Evolutionary conservation across 192 early-diverging fungal species (phyloP).

Genomic region (Backusella luteola): DNA sequence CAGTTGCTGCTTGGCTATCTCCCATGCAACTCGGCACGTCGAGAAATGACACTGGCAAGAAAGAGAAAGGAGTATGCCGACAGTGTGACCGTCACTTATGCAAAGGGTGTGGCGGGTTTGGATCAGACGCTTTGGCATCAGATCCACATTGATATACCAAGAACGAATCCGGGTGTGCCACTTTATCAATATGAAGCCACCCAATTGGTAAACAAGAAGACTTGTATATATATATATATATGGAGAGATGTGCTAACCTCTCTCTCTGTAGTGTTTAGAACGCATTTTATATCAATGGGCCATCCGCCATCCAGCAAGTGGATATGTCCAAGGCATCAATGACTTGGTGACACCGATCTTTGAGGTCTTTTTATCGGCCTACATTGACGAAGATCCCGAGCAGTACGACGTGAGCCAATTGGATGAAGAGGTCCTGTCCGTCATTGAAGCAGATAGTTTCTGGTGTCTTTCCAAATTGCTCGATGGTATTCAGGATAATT

Average conservation of each 20-base stretch:
- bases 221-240: background rate
- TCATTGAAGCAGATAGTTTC: conserved; percentile 93
- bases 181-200: conserved; percentile 81
- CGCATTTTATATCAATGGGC: conserved; percentile 97
- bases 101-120: conserved; percentile 70
- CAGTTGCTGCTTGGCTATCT: conserved; percentile 93
- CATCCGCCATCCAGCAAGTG: conserved; percentile 95
- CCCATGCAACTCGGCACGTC: conserved; percentile 83
- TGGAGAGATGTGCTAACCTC: no score
- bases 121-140: conserved; percentile 93
- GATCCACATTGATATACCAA: conserved; percentile 94
- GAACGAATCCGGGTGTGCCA: conserved; percentile 84
- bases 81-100: conserved; percentile 78
- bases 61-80: conserved; percentile 96
- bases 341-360: conserved; percentile 97
- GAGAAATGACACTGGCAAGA: conserved; percentile 76
- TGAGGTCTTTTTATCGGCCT: conserved; percentile 81
- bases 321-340: conserved; percentile 99
- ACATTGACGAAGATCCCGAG: conserved; percentile 61
- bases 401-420: conserved; percentile 49
- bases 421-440: conserved; percentile 53
- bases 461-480: conserved; percentile 96
- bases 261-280: conserved; percentile 61
- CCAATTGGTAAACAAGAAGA: conserved; percentile 59
- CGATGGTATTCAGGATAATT: conserved; percentile 99